Evolutionary conservation across 306 rosid genomes (phyloP), one percentile per base, ranked within the genome.

Genomic region (Albizia julibrissin): DNA sequence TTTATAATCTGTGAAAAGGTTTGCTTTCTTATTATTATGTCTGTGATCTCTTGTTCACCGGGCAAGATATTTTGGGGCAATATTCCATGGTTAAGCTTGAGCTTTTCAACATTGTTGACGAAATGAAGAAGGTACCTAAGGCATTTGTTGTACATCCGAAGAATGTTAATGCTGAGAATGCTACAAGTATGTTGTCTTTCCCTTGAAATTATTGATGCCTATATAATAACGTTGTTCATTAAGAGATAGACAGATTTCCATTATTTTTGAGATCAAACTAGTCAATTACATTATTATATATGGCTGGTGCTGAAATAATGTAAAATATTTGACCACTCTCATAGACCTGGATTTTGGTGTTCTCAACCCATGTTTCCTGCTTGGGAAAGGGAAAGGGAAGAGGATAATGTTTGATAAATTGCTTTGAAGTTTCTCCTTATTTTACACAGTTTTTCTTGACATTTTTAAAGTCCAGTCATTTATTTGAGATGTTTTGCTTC

Each of bases 61-160:
- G 91, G 99, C 97, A 93, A 79, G 97, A 93, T 83, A 89, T 95
- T 66, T 56, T 95, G 52, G 91, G 95, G 74, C 99, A 95, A 66
- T 95, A 95, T 84, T 93, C 97, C 3, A 95, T 95, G 99, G 93
- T 93, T 76, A 93, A 93, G 81, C 94, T 93, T 14, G 95, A 93
- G 92, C 98, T 93, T 26, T 93, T 90, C 93, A 92, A 92, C 90
- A 95, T 95, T 43, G 97, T 93, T n/a, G 95, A 93, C 2, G 98
- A 95, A 31, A 87, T 95, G 65, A 89, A 89, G 88, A 95, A 93
- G 80, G 98, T 93, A 27, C 93, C 99, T 18, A 91, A 91, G 86
- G 94, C 97, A 2, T 93, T 95, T 54, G 62, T 92, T 8, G 97
- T 93, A 24, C 86, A 90, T 83, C 98, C 97, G 15, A 93, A 81